These are phyloP conservation scores for Trypanosoma mega DNA, from an alignment of 208 protist species.

Conservation along the genomic window DNA sequence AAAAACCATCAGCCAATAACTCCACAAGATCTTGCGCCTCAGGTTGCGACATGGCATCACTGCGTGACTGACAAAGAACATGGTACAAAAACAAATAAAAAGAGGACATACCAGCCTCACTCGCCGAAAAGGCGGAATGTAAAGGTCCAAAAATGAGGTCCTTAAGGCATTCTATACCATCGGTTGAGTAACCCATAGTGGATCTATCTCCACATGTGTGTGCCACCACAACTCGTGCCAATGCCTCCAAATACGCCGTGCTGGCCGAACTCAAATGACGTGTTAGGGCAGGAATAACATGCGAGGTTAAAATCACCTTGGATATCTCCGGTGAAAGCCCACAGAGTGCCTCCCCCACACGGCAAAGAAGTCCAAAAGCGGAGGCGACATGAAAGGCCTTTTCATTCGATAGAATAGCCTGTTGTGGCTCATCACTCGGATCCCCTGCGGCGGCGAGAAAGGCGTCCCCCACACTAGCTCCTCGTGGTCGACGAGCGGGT, in stretches of 20 bases:
- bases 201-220: constrained; percentile 22
- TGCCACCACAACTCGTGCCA: constrained; percentile 48
- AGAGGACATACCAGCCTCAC: not conserved
- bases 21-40: constrained; percentile 10
- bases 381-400: constrained; percentile 43
- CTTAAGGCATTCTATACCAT: no score
- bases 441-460: constrained; percentile 20
- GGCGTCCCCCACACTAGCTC: constrained; percentile 24
- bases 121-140: constrained; percentile 13
- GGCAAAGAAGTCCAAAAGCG: constrained; percentile 47
- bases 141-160: no score
- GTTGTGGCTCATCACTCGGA: constrained; percentile 15
- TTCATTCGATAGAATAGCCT: constrained; percentile 35
- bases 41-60: no score
- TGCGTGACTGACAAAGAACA: constrained; percentile 23
- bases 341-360: constrained; percentile 34
- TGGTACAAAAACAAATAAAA: constrained; percentile 32
- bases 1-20: constrained; percentile 12
- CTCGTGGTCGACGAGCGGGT: constrained; percentile 6
- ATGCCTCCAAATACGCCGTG: constrained; percentile 56
- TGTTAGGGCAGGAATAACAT: constrained; percentile 43
- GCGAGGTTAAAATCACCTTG: constrained; percentile 35
- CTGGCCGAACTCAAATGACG: constrained; percentile 47
- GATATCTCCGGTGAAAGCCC: constrained; percentile 16
- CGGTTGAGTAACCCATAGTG: no score